Percentiles rank a stretch among this genome's conserved stretches.
Conservation (phyloP, 2,329 filamentous ascomycete genomes). For the Mycosphaerella arachidis region DNA sequence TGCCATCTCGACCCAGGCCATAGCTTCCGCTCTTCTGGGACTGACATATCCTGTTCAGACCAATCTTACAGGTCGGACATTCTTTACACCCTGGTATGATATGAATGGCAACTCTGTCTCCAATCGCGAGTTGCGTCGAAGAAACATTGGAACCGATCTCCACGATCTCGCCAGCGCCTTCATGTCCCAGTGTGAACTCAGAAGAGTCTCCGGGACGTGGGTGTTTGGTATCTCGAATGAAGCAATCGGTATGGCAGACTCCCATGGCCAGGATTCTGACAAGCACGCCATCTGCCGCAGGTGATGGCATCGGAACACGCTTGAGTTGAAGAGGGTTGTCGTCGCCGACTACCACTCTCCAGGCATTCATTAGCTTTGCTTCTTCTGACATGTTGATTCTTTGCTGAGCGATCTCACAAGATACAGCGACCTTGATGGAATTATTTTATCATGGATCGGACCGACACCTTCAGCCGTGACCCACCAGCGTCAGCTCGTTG, state of each 20-base stretch:
- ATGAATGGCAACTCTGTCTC: slow-evolving; percentile 34
- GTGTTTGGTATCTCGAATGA: slow-evolving; percentile 26
- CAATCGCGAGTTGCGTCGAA: slow-evolving; percentile 11
- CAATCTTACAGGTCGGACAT: slow-evolving; percentile 39
- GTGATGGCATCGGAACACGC: slow-evolving; percentile 27
- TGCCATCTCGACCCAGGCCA: slow-evolving; percentile 44
- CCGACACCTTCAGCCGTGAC: not conserved
- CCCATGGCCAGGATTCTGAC: slow-evolving; percentile 35
- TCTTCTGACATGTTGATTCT: not conserved
- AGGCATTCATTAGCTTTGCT: not conserved
- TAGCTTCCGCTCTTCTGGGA: slow-evolving; percentile 35
- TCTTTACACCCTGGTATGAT: slow-evolving; percentile 35
- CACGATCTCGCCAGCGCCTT: slow-evolving; percentile 22
- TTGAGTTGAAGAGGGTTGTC: slow-evolving; percentile 7
- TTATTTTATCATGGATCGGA: not conserved
- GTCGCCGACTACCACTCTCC: not conserved
- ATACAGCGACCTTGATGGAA: not conserved
- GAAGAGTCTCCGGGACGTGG: slow-evolving; percentile 5
- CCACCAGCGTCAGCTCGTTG: not conserved
- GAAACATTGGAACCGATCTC: slow-evolving; percentile 15
- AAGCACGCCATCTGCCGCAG: slow-evolving; percentile 27
- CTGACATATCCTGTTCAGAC: slow-evolving; percentile 38
- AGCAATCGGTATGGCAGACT: slow-evolving; percentile 35
- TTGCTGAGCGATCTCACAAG: too few species aligned
- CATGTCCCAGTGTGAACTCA: slow-evolving; percentile 22